Conservation (phyloP, 2,329 filamentous ascomycete species). For the Botrytis deweyae region DNA sequence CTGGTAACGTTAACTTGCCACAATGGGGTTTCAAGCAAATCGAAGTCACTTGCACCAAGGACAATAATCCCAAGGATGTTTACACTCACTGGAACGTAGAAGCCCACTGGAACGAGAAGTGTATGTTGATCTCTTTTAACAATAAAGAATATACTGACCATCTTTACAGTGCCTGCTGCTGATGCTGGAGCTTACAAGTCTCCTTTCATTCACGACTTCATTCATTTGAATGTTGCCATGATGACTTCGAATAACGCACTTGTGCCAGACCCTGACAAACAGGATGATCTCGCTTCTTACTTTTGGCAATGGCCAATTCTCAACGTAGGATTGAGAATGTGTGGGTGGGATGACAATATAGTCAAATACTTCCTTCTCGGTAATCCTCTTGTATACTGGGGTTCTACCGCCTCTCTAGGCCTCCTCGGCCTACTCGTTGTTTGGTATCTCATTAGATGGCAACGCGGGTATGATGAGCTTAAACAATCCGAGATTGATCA, state of each 20-base stretch:
- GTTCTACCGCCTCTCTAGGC: constrained; percentile 75
- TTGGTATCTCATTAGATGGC: constrained; percentile 94
- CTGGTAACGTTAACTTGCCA: constrained; percentile 92
- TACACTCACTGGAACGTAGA: constrained; percentile 99
- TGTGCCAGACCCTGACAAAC: constrained; percentile 96
- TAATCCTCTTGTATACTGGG: constrained; percentile 96
- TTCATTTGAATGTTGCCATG: constrained; percentile 98
- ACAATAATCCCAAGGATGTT: constrained; percentile 86
- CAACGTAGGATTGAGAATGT: constrained; percentile 95
- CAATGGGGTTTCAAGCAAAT: constrained; percentile 99
- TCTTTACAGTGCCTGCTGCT: constrained; percentile 69
- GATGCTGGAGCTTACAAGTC: constrained; percentile 93
- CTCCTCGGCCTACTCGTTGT: constrained; percentile 68
- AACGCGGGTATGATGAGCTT: constrained; percentile 87
- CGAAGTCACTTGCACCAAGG: constrained; percentile 91
- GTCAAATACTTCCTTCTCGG: constrained; percentile 98
- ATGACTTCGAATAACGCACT: constrained; percentile 99
- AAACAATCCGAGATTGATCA: constrained; percentile 80
- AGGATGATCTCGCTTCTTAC: constrained; percentile 92
- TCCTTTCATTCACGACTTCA: constrained; percentile 95
- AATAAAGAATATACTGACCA: constrained; percentile 38
- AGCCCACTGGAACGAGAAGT: constrained; percentile 87
- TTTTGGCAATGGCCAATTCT: constrained; percentile 99
- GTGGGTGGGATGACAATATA: constrained; percentile 92
- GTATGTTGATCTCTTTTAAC: constrained; percentile 54